A percentile compares a stretch with the other conserved stretches of the same genome.
Conservation (phyloP, 148 eudicot species). For the Nyssa sinensis region DNA sequence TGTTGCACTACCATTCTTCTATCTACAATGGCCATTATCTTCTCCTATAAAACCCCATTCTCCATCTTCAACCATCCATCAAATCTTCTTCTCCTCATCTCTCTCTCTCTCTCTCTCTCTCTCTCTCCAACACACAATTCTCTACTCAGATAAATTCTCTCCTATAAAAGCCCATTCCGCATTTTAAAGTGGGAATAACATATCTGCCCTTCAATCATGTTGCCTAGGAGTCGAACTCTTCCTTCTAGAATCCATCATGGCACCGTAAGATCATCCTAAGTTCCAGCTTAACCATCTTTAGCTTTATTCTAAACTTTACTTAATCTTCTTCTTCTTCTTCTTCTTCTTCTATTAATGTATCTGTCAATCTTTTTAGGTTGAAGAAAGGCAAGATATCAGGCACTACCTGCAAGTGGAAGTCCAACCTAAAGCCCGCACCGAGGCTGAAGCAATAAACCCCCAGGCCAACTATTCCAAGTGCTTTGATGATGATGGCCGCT, state of each 20-base stretch:
- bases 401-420: constrained; percentile 36
- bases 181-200: background rate
- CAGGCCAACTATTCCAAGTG: constrained; percentile 31
- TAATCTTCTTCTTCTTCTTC: background rate
- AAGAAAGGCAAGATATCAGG: constrained; percentile 36
- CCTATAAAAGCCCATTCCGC: too few relatives aligned
- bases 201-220: constrained; percentile 11
- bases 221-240: constrained; percentile 40
- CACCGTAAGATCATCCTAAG: constrained; percentile 16
- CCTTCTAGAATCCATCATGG: constrained; percentile 35
- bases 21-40: too few relatives aligned
- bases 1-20: too few relatives aligned
- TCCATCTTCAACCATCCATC: too few relatives aligned
- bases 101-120: too few relatives aligned
- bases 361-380: constrained; percentile 22
- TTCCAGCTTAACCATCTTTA: too few relatives aligned
- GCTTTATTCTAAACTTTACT: too few relatives aligned
- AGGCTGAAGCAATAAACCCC: constrained; percentile 21
- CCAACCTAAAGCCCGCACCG: constrained; percentile 23
- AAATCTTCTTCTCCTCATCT: too few relatives aligned
- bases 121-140: too few relatives aligned
- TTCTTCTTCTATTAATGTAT: background rate
- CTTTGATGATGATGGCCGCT: constrained; percentile 38
- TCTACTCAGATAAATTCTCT: too few relatives aligned
- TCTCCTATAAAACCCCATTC: too few relatives aligned